Base-by-base conservation (phyloP, 148 eudicot genomes). In the Polygonum aviculare region DNA sequence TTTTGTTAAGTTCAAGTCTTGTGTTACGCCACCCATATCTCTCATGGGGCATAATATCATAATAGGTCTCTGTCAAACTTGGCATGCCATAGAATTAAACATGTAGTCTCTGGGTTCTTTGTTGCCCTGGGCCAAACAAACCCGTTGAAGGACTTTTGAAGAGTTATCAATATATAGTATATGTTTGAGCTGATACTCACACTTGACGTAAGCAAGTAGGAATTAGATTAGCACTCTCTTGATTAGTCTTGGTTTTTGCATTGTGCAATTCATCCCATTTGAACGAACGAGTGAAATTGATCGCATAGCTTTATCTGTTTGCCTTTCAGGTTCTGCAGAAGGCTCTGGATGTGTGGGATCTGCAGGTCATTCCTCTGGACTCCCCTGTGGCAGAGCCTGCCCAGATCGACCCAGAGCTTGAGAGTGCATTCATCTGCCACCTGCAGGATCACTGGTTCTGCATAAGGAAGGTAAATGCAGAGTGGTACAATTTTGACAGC, bases 401-500 rank as follows among this genome's bases (percentile, higher is more conserved):
- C 39, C 96, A 95, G 76, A 79, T 92, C 38, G 97, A 95, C 74
- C 98, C 97, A 3, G 97, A 92, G 80, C 83, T 81, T 33, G 97
- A 90, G 86, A 90, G 82, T 39, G 98, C 90, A 50, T 95, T 95
- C 77, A 92, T 95, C 49, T 95, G 98, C 69, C 96, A 95, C 78
- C 77, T 95, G 75, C 91, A 92, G 67, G 92, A 95, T 76, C 98
- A 95, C 82, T 95, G 98, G 98, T 95, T 92, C 77, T 90, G 96
- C 82, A 90, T 95, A 76, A 82, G 98, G 82, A 95, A 92, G 86
- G 97, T 95, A n/a, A 90, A 90, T 51, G 93, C 94, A 16, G 97
- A 95, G 75, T 95, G 98, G 98, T 94, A 90, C 82, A 94, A 94
- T 76, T 94, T 94, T 76, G 92, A 94, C 84, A 94, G 98, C 79